Conservation (phyloP, 1,284 basidiomycete genomes). For the Sporisorium sorghi region DNA sequence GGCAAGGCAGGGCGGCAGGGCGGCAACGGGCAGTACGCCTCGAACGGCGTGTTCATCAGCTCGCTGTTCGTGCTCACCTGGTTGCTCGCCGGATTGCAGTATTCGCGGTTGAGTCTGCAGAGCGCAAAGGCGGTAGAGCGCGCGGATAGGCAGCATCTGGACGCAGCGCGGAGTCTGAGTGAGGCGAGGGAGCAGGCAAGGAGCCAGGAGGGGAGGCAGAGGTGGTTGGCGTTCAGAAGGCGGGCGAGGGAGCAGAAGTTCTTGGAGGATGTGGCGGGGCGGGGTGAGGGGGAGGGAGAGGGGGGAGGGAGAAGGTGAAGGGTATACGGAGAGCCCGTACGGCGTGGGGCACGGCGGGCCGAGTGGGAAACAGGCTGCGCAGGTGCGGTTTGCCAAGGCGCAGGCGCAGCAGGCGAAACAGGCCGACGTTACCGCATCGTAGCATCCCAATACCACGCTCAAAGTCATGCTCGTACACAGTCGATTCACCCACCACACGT, state of each 20-base stretch:
- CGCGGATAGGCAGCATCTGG: constrained; percentile 31
- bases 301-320: neutral
- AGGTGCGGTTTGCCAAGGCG: constrained; percentile 28
- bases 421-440: neutral
- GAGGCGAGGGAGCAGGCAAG: constrained; percentile 36
- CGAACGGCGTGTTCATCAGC: constrained; percentile 44
- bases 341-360: constrained; percentile 50
- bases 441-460: neutral
- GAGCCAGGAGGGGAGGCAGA: constrained; percentile 29
- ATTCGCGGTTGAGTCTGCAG: constrained; percentile 32
- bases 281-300: neutral
- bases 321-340: constrained; percentile 7
- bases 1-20: constrained; percentile 32
- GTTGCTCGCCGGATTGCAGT: constrained; percentile 46
- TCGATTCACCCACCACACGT: neutral
- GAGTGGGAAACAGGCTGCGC: constrained; percentile 36
- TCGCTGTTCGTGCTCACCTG: constrained; percentile 47
- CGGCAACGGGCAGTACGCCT: constrained; percentile 30
- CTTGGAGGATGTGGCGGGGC: constrained; percentile 7
- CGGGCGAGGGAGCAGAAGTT: constrained; percentile 32
- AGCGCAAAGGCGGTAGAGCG: constrained; percentile 40
- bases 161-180: constrained; percentile 25
- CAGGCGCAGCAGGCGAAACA: neutral
- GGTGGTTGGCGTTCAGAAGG: constrained; percentile 25
- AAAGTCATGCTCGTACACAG: neutral